Conservation (phyloP, 352 stramenopile species). For the Phytophthora kernoviae region DNA sequence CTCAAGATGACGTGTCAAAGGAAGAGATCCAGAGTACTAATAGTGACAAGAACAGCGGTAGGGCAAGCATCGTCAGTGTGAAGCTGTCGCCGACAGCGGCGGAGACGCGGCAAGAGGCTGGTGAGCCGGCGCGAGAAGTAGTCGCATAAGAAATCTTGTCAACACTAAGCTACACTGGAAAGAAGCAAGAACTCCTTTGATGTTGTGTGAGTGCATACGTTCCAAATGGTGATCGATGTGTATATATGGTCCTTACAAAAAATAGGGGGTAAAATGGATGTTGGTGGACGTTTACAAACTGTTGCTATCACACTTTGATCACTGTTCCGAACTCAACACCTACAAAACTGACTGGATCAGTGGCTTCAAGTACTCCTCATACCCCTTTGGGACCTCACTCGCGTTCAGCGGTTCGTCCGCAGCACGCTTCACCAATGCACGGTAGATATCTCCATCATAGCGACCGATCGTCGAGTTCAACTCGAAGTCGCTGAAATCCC, state of each 20-base stretch:
- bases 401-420: constrained; percentile 53
- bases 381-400: constrained; percentile 47
- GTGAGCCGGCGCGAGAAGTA: constrained; percentile 56
- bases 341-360: constrained; percentile 33
- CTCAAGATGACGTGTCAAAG: constrained; percentile 16
- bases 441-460: constrained; percentile 66
- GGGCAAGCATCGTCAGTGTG: constrained; percentile 21
- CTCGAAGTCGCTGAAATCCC: constrained; percentile 68
- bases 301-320: too few species aligned
- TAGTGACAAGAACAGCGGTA: constrained; percentile 27
- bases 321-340: neutral
- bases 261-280: too few species aligned
- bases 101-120: constrained; percentile 47
- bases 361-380: constrained; percentile 44
- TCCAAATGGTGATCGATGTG: constrained; percentile 7
- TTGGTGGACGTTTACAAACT: too few species aligned
- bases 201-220: constrained; percentile 28
- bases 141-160: constrained; percentile 28
- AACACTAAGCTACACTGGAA: neutral
- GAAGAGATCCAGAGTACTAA: constrained; percentile 12
- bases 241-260: too few species aligned
- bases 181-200: constrained; percentile 17
- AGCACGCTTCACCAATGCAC: constrained; percentile 43
- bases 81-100: constrained; percentile 20
- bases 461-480: constrained; percentile 58